Percentiles rank a stretch among this genome's conserved stretches.
Conservation (phyloP, 352 stramenopile genomes). For the Phytopythium litorale region DNA sequence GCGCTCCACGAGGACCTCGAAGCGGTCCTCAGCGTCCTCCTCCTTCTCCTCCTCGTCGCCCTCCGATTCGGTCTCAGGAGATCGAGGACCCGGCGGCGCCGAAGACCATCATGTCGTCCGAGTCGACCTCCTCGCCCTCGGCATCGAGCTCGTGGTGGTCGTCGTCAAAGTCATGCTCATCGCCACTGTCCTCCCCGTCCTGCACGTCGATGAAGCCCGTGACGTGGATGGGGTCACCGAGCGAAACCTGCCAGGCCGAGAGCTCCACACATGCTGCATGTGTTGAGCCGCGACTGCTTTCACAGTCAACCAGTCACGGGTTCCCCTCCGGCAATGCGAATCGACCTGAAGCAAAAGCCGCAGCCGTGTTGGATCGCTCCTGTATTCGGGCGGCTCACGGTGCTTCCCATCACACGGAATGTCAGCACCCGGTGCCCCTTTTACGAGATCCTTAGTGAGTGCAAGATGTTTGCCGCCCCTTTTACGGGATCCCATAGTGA, state of each 20-base stretch:
- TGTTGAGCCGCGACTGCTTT: no score
- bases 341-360: no score
- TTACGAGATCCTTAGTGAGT: not conserved
- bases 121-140: conserved; percentile 25
- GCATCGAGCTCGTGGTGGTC: conserved; percentile 29
- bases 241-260: no score
- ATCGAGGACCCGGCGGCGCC: conserved; percentile 29
- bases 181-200: conserved; percentile 62
- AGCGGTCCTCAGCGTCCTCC: conserved; percentile 42
- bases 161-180: conserved; percentile 58
- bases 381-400: no score
- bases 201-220: conserved; percentile 79
- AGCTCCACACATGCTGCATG: no score
- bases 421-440: no score
- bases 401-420: no score
- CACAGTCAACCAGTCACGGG: no score
- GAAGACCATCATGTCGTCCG: conserved; percentile 66
- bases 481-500: no score
- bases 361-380: no score
- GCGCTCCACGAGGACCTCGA: conserved; percentile 76
- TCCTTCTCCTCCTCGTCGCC: conserved; percentile 35
- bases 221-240: conserved; percentile 78
- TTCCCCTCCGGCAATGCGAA: no score
- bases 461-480: not conserved
- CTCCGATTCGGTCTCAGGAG: conserved; percentile 28